Conservation (phyloP, 1,139 yeast genomes). For the Saccharomyces hybrid region DNA sequence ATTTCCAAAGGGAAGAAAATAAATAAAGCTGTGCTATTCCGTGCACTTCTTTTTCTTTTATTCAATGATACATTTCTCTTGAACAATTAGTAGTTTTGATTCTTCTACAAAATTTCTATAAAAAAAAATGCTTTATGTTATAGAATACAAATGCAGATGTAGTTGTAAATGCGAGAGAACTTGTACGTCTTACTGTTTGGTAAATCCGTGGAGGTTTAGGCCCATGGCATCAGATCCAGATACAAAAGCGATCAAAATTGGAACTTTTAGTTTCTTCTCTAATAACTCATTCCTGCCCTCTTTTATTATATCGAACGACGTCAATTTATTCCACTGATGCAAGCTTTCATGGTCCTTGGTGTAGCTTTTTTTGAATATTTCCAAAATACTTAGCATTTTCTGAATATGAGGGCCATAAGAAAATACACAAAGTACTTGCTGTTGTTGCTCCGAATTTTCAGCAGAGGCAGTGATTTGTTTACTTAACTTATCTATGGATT, state of each 20-base stretch:
- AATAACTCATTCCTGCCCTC: conserved; percentile 25
- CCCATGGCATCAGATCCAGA: conserved; percentile 3
- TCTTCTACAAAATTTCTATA: not conserved
- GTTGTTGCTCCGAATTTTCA: not conserved
- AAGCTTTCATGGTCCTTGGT: conserved; percentile 1
- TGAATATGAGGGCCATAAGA: conserved; percentile 28
- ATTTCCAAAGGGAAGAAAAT: not conserved
- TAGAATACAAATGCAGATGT: not conserved
- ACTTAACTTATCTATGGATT: conserved; percentile 10
- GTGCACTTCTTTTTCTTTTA: conserved; percentile 8
- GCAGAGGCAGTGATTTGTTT: not conserved
- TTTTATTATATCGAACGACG: conserved; percentile 15
- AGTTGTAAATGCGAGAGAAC: not conserved
- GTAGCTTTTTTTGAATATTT: conserved; percentile 17
- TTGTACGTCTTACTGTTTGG: conserved; percentile 7
- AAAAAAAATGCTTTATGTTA: not conserved
- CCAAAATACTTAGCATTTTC: conserved; percentile 23
- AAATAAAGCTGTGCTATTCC: not conserved
- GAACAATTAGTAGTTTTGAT: conserved; percentile 1
- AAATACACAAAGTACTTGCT: conserved; percentile 12
- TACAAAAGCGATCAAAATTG: conserved; percentile 18
- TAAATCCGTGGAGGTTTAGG: conserved; percentile 12
- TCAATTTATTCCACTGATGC: conserved; percentile 23
- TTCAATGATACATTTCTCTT: conserved; percentile 20
- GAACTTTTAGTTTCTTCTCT: conserved; percentile 22